Percentiles rank a stretch among this genome's conserved stretches.
These are phyloP conservation scores for Mortierella sp. DNA, from an alignment of 371 early-diverging fungal species.

Conservation along the genomic window DNA sequence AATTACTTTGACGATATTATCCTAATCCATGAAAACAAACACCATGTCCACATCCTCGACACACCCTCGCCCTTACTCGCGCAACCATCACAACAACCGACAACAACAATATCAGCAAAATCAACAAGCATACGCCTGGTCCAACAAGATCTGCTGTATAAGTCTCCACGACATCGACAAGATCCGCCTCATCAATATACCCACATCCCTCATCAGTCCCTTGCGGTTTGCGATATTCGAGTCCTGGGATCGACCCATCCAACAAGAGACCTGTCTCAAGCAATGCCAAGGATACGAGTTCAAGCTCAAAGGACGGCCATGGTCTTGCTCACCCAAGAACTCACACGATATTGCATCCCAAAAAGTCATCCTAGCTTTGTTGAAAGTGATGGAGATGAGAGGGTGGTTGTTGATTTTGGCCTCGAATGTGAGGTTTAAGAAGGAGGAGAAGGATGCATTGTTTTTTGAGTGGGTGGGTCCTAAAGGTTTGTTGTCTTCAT, in stretches of 20 bases:
- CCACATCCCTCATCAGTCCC: constrained; percentile 11
- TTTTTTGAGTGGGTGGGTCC: constrained; percentile 20
- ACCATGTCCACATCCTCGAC: too few relatives aligned
- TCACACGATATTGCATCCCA: constrained; percentile 21
- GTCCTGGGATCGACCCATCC: constrained; percentile 33
- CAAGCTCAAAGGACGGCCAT: constrained; percentile 51
- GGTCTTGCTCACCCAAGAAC: constrained; percentile 20
- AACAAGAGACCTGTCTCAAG: constrained; percentile 11
- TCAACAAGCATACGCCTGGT: not conserved
- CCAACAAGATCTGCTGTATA: constrained; percentile 34
- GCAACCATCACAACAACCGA: not conserved
- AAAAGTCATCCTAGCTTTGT: constrained; percentile 23
- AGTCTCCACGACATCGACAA: constrained; percentile 37
- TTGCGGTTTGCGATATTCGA: constrained; percentile 25
- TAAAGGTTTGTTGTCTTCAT: not conserved
- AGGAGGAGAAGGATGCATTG: constrained; percentile 39
- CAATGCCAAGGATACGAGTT: constrained; percentile 37
- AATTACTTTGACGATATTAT: too few relatives aligned
- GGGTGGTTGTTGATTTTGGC: constrained; percentile 53
- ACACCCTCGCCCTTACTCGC: too few relatives aligned
- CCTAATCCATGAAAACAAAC: too few relatives aligned
- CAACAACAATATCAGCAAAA: not conserved
- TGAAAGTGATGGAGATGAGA: constrained; percentile 22
- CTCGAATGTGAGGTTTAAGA: constrained; percentile 30
- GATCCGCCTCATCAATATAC: constrained; percentile 39